Evolutionary conservation across 2,329 filamentous ascomycete species (phyloP), one percentile per base, ranked within the genome.

Genomic region (Pyricularia grisea): DNA sequence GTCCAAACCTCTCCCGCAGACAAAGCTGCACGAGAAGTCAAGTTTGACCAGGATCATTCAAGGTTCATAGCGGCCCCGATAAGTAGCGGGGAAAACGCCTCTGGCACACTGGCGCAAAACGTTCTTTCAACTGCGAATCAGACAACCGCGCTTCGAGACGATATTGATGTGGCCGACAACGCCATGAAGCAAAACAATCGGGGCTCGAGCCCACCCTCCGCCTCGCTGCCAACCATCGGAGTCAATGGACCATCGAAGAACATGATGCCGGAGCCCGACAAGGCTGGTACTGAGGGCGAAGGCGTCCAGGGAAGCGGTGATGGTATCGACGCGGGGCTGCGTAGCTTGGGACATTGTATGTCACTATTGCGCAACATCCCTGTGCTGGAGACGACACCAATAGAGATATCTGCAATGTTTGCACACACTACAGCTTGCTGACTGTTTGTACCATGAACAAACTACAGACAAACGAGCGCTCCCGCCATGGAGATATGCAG

Each of bases 401-500:
- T 5, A 33, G 23, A 12, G 4, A 36, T n/a, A 27, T 12, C 9
- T 27, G 25, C 23, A 9, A 17, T 7, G 17, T 50, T 50, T 11
- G 9, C 7, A 50, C 42, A 50, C 42, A n/a, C 17, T 2, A 7
- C 42, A 50, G 42, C 17, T 50, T 23, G 25, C 36, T 60, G 42
- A 30, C 66, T 55, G 17, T 5, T 65, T 58, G 66, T 61, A 55
- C 67, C 63, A 66, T 68, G 72, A 70, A 70, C n/a, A 33, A 61
- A 50, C 61, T n/a, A 31, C 73, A 97, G 93, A 97, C 80, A 93
- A 91, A 76, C 87, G 88, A 77, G 89, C 89, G 73, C 88, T 99
- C 70, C 94, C 95, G 68, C 79, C 80, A 85, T 98, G 95, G 95
- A 90, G 95, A 75, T 97, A 97, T 81, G 82, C 83, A 71, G 81